Conservation (phyloP, 2,329 filamentous ascomycete genomes). For the Metarhizium robertsii region DNA sequence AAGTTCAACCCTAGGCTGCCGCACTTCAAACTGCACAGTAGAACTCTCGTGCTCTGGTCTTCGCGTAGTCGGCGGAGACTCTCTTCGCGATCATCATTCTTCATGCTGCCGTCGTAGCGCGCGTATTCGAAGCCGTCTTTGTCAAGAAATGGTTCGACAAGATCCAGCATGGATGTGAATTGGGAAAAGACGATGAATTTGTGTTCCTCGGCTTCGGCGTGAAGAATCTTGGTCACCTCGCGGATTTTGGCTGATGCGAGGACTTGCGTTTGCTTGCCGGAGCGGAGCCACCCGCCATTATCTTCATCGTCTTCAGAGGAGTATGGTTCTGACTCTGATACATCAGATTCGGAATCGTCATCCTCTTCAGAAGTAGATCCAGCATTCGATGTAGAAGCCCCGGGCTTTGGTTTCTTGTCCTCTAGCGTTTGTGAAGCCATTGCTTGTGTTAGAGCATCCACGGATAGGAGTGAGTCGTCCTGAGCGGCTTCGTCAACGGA, state of each 20-base stretch:
- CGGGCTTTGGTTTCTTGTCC: conserved; percentile 11
- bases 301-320: conserved; percentile 20
- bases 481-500: conserved; percentile 15
- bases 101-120: conserved; percentile 92
- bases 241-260: conserved; percentile 84
- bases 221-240: conserved; percentile 71
- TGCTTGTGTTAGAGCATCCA: conserved; percentile 26
- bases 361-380: conserved; percentile 26
- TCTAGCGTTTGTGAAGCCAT: conserved; percentile 27
- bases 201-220: conserved; percentile 67
- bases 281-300: conserved; percentile 20
- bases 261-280: conserved; percentile 26
- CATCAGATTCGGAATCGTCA: conserved; percentile 20
- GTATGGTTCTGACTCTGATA: conserved; percentile 33
- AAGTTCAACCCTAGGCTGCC: conserved; percentile 89
- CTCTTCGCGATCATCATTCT: conserved; percentile 83
- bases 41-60: conserved; percentile 64
- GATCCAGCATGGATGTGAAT: conserved; percentile 96
- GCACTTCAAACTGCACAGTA: conserved; percentile 91
- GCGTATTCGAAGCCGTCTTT: conserved; percentile 68
- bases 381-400: conserved; percentile 7
- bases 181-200: conserved; percentile 99
- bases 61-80: conserved; percentile 69
- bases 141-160: conserved; percentile 84
- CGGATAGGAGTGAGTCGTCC: conserved; percentile 24